These are phyloP conservation scores for Lagenaria siceraria DNA, from an alignment of 306 rosid species.

Conservation along the genomic window DNA sequence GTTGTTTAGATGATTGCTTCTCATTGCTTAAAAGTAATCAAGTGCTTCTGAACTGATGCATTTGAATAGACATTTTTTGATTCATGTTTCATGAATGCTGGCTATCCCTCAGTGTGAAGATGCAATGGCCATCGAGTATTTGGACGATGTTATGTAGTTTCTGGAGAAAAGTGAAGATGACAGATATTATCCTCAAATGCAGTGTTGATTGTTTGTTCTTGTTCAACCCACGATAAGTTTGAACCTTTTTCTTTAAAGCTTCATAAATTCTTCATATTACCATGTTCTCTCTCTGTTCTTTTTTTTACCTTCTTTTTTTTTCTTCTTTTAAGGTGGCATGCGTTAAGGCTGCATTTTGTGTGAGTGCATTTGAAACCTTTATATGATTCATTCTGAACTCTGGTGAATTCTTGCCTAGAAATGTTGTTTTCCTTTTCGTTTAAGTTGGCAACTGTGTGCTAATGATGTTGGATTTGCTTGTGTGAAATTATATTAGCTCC, in stretches of 20 bases:
- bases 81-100: not conserved
- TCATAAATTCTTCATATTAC: not conserved
- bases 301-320: not conserved
- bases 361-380: not conserved
- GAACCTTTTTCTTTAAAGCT: not conserved
- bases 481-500: not conserved
- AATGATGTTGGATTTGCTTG: not conserved
- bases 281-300: not conserved
- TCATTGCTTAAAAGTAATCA: not conserved
- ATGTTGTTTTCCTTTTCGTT: not conserved
- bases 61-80: not conserved
- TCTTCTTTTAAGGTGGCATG: not conserved
- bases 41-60: not conserved
- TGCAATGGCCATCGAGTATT: not conserved
- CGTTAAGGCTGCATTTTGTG: not conserved
- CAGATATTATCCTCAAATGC: not conserved
- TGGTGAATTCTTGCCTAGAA: not conserved
- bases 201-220: not conserved
- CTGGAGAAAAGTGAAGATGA: not conserved
- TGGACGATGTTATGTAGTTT: not conserved
- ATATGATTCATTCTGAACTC: not conserved
- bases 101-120: not conserved
- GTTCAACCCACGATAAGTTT: not conserved
- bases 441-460: not conserved
- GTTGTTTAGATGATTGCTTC: not conserved